Percentiles rank a stretch among this genome's conserved stretches.
Evolutionary conservation across 495 filamentous ascomycete species (phyloP).

Genomic region (Pyrenula aspistea): DNA sequence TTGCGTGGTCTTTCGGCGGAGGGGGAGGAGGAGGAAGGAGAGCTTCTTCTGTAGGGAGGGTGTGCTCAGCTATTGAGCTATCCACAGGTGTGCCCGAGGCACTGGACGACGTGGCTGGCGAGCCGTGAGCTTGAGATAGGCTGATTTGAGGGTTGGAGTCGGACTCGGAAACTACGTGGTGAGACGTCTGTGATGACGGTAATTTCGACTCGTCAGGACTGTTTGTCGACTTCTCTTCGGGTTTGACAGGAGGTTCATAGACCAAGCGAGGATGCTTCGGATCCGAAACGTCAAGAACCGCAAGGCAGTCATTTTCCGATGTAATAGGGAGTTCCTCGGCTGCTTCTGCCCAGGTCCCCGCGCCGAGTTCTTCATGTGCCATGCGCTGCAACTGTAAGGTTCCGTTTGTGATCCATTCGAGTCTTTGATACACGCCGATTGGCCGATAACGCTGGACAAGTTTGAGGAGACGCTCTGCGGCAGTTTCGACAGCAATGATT

Average conservation of each 20-base stretch:
- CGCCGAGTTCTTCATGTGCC: background rate
- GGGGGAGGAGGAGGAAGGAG: too few species aligned
- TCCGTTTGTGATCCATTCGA: background rate
- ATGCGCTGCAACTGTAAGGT: background rate
- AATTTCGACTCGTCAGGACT: background rate
- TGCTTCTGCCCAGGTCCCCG: background rate
- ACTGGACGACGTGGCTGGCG: background rate
- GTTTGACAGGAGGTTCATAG: background rate
- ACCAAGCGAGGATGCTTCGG: background rate
- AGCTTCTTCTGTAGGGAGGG: too few species aligned
- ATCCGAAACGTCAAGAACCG: background rate
- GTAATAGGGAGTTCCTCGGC: background rate
- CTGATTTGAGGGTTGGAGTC: background rate
- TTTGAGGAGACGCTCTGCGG: background rate
- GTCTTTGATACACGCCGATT: background rate
- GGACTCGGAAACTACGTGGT: background rate
- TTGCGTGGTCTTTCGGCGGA: too few species aligned
- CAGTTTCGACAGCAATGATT: background rate
- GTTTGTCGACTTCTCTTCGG: background rate
- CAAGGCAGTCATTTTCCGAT: background rate
- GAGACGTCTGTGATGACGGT: background rate
- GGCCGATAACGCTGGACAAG: background rate
- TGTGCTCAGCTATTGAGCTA: too few species aligned
- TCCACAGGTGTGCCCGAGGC: background rate
- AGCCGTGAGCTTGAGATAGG: background rate